Conservation (phyloP, 2,329 filamentous ascomycete species). For the Paracoccidioides brasiliensis region DNA sequence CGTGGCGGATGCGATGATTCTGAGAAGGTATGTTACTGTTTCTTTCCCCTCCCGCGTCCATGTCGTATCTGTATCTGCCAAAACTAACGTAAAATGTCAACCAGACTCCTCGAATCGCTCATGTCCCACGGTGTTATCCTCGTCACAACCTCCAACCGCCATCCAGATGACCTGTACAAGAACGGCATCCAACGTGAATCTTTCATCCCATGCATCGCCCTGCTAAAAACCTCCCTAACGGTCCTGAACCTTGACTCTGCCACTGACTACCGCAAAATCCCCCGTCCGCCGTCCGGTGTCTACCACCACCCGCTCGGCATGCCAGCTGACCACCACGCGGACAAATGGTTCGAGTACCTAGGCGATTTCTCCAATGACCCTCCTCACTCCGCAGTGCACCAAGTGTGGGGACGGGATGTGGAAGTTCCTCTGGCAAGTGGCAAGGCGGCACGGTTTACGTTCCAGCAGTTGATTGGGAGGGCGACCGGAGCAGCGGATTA, state of each 20-base stretch:
- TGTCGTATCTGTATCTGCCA: background rate
- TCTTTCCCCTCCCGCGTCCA: background rate
- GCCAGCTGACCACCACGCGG: slow-evolving; percentile 64
- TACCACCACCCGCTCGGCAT: slow-evolving; percentile 81
- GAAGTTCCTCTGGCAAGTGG: slow-evolving; percentile 78
- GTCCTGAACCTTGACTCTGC: slow-evolving; percentile 91
- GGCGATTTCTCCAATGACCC: slow-evolving; percentile 66
- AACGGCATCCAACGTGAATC: slow-evolving; percentile 94
- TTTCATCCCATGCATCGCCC: slow-evolving; percentile 87
- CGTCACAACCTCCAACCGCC: slow-evolving; percentile 92
- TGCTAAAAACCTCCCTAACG: slow-evolving; percentile 69
- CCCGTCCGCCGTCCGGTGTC: slow-evolving; percentile 79
- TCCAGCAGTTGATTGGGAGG: slow-evolving; percentile 77
- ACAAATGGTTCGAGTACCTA: slow-evolving; percentile 92
- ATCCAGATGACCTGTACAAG: slow-evolving; percentile 91
- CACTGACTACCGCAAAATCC: slow-evolving; percentile 95
- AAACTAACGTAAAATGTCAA: background rate
- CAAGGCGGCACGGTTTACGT: slow-evolving; percentile 78
- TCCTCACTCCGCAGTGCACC: slow-evolving; percentile 65
- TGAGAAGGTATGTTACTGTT: slow-evolving; percentile 47
- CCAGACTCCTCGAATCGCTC: slow-evolving; percentile 65
- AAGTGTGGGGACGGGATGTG: slow-evolving; percentile 87
- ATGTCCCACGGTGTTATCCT: slow-evolving; percentile 97
- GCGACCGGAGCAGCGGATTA: slow-evolving; percentile 93
- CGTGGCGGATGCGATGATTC: slow-evolving; percentile 96